Evolutionary conservation across 1,139 yeast species (phyloP), one percentile per base, ranked within the genome.

Genomic region (Pichia kudriavzevii): DNA sequence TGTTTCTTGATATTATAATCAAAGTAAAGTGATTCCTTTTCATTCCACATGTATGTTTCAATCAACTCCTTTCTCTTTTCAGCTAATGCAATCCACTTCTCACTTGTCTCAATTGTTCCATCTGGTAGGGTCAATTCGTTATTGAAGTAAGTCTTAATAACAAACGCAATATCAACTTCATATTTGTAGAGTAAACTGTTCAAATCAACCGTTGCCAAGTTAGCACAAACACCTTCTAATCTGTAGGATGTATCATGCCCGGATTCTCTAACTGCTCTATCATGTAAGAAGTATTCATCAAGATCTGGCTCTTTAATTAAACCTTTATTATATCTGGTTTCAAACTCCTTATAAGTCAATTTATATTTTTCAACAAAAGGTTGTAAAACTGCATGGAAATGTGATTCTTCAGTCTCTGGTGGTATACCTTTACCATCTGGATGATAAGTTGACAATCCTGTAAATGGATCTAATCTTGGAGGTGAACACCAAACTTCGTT

Each of bases 191-290:
- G 64, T 48, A 93, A 64, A 4, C 94, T 70, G 59, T 88, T 88
- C 51, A 91, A 67, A 56, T 91, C 98, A 36, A 91, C 80, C 0
- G 97, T 91, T 2, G 95, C 96, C 45, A 91, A 63, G 53, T 82
- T 66, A 0, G 95, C 96, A 59, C 95, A 85, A 34, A 75, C 72
- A 23, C 95, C 94, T 60, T 88, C 96, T 36, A 91, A 64, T 50
- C 98, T 69, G 55, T 88, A 87, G 3, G 91, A 71, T 0, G 97
- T 93, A 56, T 91, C 98, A 57, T 91, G 98, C 1, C 98, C 98
- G 30, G 94, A 80, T 60, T 91, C 98, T 53, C 98, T 73, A 12
- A 91, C 95, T 1, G 95, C 97, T 42, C 97, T 70, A 58, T 91
- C 98, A 56, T 91, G 95, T 37, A 83, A 59, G 58, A 91, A 84